A percentile compares a stretch with the other conserved stretches of the same genome.
phyloP scores from a whole-genome alignment of 73 alveolate species.

The Stentor coeruleus region DNA sequence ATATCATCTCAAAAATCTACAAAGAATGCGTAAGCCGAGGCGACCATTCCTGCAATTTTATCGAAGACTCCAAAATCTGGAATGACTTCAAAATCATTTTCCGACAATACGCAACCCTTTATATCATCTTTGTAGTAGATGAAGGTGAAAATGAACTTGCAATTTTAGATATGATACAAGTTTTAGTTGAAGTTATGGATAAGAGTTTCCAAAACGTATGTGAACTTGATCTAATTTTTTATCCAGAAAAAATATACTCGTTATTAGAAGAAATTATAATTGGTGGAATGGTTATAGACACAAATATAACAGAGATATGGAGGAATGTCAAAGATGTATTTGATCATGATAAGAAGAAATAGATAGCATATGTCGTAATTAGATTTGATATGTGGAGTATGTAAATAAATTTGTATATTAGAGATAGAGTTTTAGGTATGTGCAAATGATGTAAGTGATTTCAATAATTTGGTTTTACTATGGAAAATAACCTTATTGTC shows the following conservation, averaged over 20 bases:
- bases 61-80: slow-evolving; percentile 60
- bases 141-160: slow-evolving; percentile 90
- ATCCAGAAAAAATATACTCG: slow-evolving; percentile 83
- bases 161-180: slow-evolving; percentile 84
- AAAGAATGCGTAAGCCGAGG: slow-evolving; percentile 57
- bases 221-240: slow-evolving; percentile 88
- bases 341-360: slow-evolving; percentile 12
- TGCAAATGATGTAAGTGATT: too few relatives aligned
- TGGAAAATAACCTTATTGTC: too few relatives aligned
- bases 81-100: slow-evolving; percentile 71
- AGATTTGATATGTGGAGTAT: too few relatives aligned
- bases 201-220: slow-evolving; percentile 85
- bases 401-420: too few relatives aligned
- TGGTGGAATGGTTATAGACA: slow-evolving; percentile 66
- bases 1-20: slow-evolving; percentile 44
- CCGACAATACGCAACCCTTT: slow-evolving; percentile 85
- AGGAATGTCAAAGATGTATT: background rate
- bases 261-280: slow-evolving; percentile 74
- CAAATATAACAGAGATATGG: slow-evolving; percentile 46
- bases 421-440: too few relatives aligned
- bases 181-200: slow-evolving; percentile 88
- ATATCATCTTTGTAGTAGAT: slow-evolving; percentile 81
- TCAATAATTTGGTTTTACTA: too few relatives aligned
- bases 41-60: slow-evolving; percentile 56
- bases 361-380: background rate